Base-by-base conservation (phyloP, 768 basidiomycete genomes). In the Cystobasidium onofrii region DNA sequence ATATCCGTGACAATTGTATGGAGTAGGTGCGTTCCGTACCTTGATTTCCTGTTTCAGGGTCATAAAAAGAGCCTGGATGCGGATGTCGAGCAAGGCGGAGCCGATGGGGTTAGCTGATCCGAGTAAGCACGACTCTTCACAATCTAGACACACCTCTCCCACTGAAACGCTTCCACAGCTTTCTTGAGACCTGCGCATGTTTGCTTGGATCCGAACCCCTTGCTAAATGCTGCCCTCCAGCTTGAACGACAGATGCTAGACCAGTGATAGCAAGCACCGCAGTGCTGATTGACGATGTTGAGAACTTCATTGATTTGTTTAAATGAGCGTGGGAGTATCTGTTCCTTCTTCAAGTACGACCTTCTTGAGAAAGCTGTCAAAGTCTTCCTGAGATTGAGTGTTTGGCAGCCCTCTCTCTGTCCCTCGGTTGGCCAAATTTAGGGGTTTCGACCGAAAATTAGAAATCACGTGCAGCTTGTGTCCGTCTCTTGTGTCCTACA, bases 41-140 rank as follows among this genome's bases (percentile, higher is more conserved):
- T 39, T 64, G 63, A 34, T 64, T 64, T 3, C 63, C 63, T 2
- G 63, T 64, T 7, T 64, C 20, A 23, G 63, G 36, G 27, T 64
- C 63, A 25, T 64, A 64, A 23, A 60, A 60, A 29, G 57, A 60
- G 4, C 57, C 57, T 55, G 41, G 18, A n/a, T n/a, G n/a, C n/a
- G n/a, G n/a, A n/a, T n/a, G n/a, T n/a, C n/a, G 41, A 43, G 41
- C 18, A 43, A 18, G 18, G 41, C 41, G 41, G 41, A 43, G n/a
- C n/a, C n/a, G n/a, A n/a, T n/a, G n/a, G n/a, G n/a, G n/a, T n/a
- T n/a, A n/a, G n/a, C n/a, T n/a, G n/a, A n/a, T n/a, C n/a, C n/a
- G n/a, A n/a, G n/a, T n/a, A n/a, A n/a, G n/a, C n/a, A n/a, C n/a
- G n/a, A n/a, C n/a, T n/a, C n/a, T n/a, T n/a, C n/a, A n/a, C n/a